Evolutionary conservation across 2,329 filamentous ascomycete species (phyloP), one percentile per base, ranked within the genome.

Genomic region (Sporothrix curviconia): DNA sequence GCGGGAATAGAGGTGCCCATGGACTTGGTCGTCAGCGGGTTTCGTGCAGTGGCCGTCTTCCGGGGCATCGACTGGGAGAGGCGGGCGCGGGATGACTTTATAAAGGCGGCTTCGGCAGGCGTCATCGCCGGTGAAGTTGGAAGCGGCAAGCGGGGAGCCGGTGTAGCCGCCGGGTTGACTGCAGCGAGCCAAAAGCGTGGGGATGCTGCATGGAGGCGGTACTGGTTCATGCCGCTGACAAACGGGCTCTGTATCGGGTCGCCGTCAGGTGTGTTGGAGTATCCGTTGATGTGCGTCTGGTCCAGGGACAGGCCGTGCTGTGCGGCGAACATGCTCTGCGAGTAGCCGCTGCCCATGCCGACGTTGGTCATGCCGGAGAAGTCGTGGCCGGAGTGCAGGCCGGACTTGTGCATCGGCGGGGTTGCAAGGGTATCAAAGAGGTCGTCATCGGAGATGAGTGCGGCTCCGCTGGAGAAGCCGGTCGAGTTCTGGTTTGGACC

Each of bases 231-330:
- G 67, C 81, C 85, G 64, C 87, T 83, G 42, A 89, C 81, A 67
- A 91, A 96, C 0, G 92, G 92, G 66, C 91, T 96, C 67, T 95
- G 89, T 60, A 96, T 92, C 6, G 92, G 91, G 55, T 90, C 87
- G 54, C 90, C 90, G 60, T 97, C 92, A 3, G 92, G 92, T 2
- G 92, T 96, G 69, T 89, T 90, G 19, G 92, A 96, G 72, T 88
- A 97, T 61, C 90, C 84, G 67, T 88, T 87, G 67, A 90, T 84
- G 58, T 87, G 85, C 49, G 80, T 76, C 60, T 85, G 82, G 62
- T 89, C 85, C 65, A 86, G 81, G 59, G 84, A 80, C 37, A 87
- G 71, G 34, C 76, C 78, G 59, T 86, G 84, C 58, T 87, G 79
- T 4, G 73, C 68, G 4, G 66, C 65, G 64, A 82, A 85, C 17